Conservation (phyloP, 176 grass and related monocot species). For the Avena eriantha region DNA sequence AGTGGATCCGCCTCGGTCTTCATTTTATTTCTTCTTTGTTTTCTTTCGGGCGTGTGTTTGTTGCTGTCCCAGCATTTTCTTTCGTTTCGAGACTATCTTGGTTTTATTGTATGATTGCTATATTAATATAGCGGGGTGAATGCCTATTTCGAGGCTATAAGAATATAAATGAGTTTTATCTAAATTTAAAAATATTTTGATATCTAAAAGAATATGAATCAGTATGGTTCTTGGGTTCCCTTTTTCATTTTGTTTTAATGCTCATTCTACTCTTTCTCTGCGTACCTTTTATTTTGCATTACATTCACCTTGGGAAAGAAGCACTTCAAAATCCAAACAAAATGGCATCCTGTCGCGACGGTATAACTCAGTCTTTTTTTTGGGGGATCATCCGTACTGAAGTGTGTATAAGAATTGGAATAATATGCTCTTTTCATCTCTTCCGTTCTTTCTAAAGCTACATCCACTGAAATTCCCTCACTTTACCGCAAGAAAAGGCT, state of each 20-base stretch:
- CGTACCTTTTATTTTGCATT: background rate
- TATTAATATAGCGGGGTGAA: too few species aligned
- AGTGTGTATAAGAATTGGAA: conserved; percentile 17
- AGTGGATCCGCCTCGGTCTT: too few species aligned
- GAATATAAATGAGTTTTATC: too few species aligned
- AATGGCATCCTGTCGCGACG: background rate
- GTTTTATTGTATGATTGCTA: too few species aligned
- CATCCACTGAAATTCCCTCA: conserved; percentile 33
- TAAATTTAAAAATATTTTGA: too few species aligned
- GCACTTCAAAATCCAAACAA: background rate
- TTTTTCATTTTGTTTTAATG: background rate
- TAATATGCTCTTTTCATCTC: conserved; percentile 9
- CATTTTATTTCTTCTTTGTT: too few species aligned
- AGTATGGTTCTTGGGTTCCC: too few species aligned
- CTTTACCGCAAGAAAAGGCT: background rate
- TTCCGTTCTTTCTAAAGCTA: conserved; percentile 44
- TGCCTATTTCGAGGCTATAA: too few species aligned
- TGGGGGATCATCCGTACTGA: background rate
- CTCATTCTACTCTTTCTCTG: background rate
- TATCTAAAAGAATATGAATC: background rate
- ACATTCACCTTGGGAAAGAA: background rate
- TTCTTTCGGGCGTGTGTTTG: too few species aligned
- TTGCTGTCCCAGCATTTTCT: too few species aligned
- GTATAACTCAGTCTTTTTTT: background rate
- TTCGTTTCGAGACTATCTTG: too few species aligned